Conservation (phyloP, 768 basidiomycete genomes). For the Coprinopsis sp. region DNA sequence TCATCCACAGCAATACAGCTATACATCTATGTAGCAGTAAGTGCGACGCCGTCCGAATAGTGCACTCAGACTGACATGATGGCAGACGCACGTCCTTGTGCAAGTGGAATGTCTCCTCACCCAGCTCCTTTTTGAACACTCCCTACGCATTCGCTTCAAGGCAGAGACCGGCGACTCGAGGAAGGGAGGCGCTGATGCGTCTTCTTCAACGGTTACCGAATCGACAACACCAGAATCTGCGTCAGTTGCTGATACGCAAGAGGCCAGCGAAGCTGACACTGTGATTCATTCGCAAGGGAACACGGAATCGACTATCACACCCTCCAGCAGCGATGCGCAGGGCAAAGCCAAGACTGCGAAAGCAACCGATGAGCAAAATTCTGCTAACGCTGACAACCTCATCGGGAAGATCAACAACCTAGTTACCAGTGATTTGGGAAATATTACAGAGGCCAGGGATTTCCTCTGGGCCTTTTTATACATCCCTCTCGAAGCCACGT, state of each 20-base stretch:
- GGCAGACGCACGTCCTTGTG: constrained; percentile 44
- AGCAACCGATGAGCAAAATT: constrained; percentile 1
- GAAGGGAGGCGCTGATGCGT: no score
- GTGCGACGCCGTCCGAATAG: constrained; percentile 3
- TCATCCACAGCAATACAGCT: constrained; percentile 46
- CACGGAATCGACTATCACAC: constrained; percentile 6
- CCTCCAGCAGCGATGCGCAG: not conserved
- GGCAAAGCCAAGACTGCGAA: not conserved
- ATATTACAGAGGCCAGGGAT: constrained; percentile 35
- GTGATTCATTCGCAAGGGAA: constrained; percentile 5
- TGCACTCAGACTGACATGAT: constrained; percentile 24
- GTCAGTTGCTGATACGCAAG: constrained; percentile 10
- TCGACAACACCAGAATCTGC: constrained; percentile 14
- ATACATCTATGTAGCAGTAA: constrained; percentile 48
- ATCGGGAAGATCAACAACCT: constrained; percentile 78
- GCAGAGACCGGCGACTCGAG: constrained; percentile 26
- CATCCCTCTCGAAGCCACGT: constrained; percentile 37
- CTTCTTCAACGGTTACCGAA: not conserved
- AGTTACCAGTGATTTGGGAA: constrained; percentile 58
- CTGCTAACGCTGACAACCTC: constrained; percentile 35
- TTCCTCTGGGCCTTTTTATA: constrained; percentile 33
- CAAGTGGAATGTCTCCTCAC: constrained; percentile 44
- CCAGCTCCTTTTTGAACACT: constrained; percentile 39
- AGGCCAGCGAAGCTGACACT: not conserved
- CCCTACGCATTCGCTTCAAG: constrained; percentile 58